phyloP scores from a whole-genome alignment of 2,329 filamentous ascomycete species.

The Penicillium rolfsii region DNA sequence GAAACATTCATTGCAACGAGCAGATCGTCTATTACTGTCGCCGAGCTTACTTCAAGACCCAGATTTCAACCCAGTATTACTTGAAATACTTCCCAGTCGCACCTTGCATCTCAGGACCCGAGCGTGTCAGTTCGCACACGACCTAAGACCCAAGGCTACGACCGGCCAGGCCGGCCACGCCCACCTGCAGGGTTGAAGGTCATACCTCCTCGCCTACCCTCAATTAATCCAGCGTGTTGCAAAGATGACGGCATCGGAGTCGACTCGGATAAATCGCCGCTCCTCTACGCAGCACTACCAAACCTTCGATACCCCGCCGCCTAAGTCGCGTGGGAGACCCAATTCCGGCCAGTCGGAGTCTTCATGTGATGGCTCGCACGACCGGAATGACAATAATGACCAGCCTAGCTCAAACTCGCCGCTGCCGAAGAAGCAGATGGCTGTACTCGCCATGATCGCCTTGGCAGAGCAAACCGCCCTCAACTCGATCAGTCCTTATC shows the following conservation, averaged over 20 bases:
- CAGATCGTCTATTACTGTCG: neutral
- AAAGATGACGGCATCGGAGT: conserved; percentile 38
- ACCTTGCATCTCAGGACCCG: neutral
- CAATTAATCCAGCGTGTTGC: conserved; percentile 3
- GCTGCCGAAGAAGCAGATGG: conserved; percentile 79
- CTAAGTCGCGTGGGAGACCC: conserved; percentile 51
- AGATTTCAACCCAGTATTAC: neutral
- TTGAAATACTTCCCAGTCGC: neutral
- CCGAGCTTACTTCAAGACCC: neutral
- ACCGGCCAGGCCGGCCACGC: conserved; percentile 11
- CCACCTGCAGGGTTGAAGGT: conserved; percentile 16
- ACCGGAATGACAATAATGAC: conserved; percentile 30
- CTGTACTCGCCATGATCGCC: conserved; percentile 82
- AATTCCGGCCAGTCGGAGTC: conserved; percentile 48
- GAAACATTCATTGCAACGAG: conserved; percentile 4
- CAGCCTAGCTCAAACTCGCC: conserved; percentile 59
- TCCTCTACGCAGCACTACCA: conserved; percentile 53
- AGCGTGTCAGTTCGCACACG: conserved; percentile 7
- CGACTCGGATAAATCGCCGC: conserved; percentile 41
- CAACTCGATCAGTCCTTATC: conserved; percentile 93
- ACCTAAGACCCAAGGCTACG: conserved; percentile 12
- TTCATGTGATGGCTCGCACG: conserved; percentile 38
- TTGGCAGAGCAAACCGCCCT: conserved; percentile 93
- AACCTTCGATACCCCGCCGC: conserved; percentile 52
- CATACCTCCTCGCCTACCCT: conserved; percentile 3